Evolutionary conservation across 139 green algal species (phyloP), one percentile per base, ranked within the genome.

Genomic region (Diplosphaera chodatii): DNA sequence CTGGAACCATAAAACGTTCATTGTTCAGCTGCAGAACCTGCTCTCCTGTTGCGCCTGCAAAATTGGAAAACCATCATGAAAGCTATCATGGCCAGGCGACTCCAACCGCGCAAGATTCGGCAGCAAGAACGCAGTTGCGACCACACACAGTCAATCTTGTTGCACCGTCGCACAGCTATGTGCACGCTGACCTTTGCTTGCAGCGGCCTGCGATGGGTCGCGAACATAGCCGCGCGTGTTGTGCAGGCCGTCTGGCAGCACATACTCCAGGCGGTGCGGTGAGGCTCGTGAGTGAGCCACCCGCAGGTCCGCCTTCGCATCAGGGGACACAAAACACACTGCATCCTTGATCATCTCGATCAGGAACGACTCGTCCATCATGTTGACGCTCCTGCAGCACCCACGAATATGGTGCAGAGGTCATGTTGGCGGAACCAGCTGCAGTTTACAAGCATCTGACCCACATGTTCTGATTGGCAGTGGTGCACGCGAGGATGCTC

Each of bases 1-100:
- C 94, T 18, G 94, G 93, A 40, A 97, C 92, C 90, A 97, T 91
- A 86, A 99, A 99, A 23, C 92, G 87, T 83, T 99, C 94, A 77
- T 97, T 98, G 77, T 94, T 95, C 20, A 99, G 79, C 32, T 75
- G 55, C 55, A 98, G 78, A 32, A 91, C 82, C 75, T 95, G 89
- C 59, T 88, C 81, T 0, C 37, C 65, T 22, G 67, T 22, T 2
- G 32, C 30, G 6, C 65, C 31, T 69, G 32, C 65, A n/a, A n/a
- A n/a, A n/a, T n/a, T n/a, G n/a, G n/a, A n/a, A n/a, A n/a, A n/a
- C n/a, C n/a, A n/a, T n/a, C n/a, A n/a, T n/a, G n/a, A n/a, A n/a
- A n/a, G n/a, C n/a, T n/a, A n/a, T n/a, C n/a, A n/a, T n/a, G n/a
- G n/a, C n/a, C n/a, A n/a, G n/a, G n/a, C n/a, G n/a, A n/a, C n/a